Evolutionary conservation across 768 basidiomycete species (phyloP).

Genomic region (Tulasnella calospora): DNA sequence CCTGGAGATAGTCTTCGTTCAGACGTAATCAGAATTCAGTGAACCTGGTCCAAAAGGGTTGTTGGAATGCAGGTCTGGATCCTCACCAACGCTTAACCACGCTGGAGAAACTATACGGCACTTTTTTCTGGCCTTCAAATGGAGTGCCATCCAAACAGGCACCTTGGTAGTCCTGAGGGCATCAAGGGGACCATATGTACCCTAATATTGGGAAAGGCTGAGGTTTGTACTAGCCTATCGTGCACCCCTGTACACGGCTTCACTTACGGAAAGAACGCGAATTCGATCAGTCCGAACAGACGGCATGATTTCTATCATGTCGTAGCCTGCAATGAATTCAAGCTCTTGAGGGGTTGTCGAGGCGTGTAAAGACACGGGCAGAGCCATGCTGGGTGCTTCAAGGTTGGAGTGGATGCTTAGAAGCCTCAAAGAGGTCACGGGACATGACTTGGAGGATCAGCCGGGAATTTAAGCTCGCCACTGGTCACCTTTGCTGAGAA

Average conservation of each 20-base stretch:
- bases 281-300: slow-evolving; percentile 87
- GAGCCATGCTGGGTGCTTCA: slow-evolving; percentile 53
- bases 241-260: slow-evolving; percentile 29
- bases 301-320: slow-evolving; percentile 80
- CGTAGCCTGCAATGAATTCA: slow-evolving; percentile 80
- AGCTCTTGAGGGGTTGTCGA: slow-evolving; percentile 81
- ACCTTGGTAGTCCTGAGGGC: slow-evolving; percentile 80
- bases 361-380: slow-evolving; percentile 62
- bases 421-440: not conserved
- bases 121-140: slow-evolving; percentile 90
- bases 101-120: slow-evolving; percentile 86
- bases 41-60: not conserved
- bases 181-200: slow-evolving; percentile 85
- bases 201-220: slow-evolving; percentile 45
- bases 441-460: not conserved
- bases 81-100: slow-evolving; percentile 83
- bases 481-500: not conserved
- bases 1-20: slow-evolving; percentile 72
- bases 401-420: not conserved
- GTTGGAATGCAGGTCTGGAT: not conserved
- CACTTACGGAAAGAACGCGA: slow-evolving; percentile 77
- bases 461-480: not conserved
- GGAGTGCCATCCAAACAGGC: slow-evolving; percentile 95
- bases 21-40: not conserved
- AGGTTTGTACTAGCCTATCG: not conserved